Conservation (phyloP, 2,329 filamentous ascomycete genomes). For the Paraconiothyrium brasiliense region DNA sequence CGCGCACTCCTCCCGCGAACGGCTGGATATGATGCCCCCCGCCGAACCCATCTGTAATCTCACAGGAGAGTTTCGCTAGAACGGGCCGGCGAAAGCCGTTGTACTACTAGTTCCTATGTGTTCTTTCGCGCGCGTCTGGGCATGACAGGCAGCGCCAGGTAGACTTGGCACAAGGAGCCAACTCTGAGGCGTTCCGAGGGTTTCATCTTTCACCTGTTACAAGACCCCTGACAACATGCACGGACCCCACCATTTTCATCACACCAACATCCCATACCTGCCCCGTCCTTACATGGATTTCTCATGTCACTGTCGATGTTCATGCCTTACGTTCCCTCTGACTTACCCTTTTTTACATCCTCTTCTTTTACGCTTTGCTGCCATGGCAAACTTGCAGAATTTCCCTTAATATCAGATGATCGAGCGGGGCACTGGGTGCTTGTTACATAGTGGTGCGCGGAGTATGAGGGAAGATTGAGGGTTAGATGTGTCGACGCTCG, state of each 20-base stretch:
- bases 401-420: background rate
- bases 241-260: background rate
- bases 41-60: background rate
- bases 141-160: background rate
- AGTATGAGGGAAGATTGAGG: too few relatives aligned
- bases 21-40: constrained; percentile 44
- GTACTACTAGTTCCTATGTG: constrained; percentile 26
- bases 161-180: constrained; percentile 15
- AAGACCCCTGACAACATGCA: constrained; percentile 8
- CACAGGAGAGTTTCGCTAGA: constrained; percentile 27
- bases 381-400: background rate
- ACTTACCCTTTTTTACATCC: background rate
- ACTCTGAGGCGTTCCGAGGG: constrained; percentile 27
- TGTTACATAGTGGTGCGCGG: too few relatives aligned
- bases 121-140: constrained; percentile 1
- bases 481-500: too few relatives aligned
- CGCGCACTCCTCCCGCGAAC: constrained; percentile 42
- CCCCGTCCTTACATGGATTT: constrained; percentile 1
- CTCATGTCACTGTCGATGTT: constrained; percentile 1
- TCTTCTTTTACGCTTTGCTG: constrained; percentile 7
- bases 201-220: constrained; percentile 24
- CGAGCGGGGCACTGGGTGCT: background rate
- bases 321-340: constrained; percentile 7
- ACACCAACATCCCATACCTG: background rate
- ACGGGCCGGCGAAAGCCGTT: constrained; percentile 30